Conservation (phyloP, 768 basidiomycete genomes). For the Termitomyces sp. region DNA sequence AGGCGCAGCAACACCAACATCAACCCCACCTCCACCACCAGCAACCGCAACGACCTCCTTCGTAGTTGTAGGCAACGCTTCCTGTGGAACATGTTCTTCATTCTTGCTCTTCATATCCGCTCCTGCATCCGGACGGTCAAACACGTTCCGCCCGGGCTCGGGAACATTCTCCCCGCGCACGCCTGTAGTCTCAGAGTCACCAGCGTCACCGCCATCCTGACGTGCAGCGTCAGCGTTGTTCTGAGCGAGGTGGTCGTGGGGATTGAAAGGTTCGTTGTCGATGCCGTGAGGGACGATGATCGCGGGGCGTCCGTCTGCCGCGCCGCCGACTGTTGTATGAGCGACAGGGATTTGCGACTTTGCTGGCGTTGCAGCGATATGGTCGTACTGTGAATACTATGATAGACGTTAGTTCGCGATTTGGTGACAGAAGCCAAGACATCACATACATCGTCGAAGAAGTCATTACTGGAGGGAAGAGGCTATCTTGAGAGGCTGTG, state of each 20-base stretch:
- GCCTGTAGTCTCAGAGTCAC: constrained; percentile 19
- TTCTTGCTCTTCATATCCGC: constrained; percentile 38
- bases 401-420: neutral
- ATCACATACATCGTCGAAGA: constrained; percentile 56
- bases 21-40: constrained; percentile 7
- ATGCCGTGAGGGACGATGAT: constrained; percentile 40
- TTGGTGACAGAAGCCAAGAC: neutral
- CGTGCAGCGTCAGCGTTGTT: constrained; percentile 3
- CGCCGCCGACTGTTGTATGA: constrained; percentile 47
- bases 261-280: constrained; percentile 23
- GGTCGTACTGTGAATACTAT: constrained; percentile 57
- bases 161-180: constrained; percentile 47
- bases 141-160: constrained; percentile 76
- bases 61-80: constrained; percentile 9
- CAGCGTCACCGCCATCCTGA: constrained; percentile 6
- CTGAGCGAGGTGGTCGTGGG: constrained; percentile 2
- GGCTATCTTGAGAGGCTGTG: neutral
- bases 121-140: constrained; percentile 43
- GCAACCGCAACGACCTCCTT: constrained; percentile 7
- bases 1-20: constrained; percentile 8
- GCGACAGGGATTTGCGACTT: constrained; percentile 34
- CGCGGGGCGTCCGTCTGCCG: constrained; percentile 48
- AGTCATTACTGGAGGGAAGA: constrained; percentile 49
- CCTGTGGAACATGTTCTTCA: neutral
- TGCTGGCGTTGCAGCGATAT: constrained; percentile 33